Evolutionary conservation across 768 basidiomycete species (phyloP).

Genomic region (Cantharellus cinnabarinus): DNA sequence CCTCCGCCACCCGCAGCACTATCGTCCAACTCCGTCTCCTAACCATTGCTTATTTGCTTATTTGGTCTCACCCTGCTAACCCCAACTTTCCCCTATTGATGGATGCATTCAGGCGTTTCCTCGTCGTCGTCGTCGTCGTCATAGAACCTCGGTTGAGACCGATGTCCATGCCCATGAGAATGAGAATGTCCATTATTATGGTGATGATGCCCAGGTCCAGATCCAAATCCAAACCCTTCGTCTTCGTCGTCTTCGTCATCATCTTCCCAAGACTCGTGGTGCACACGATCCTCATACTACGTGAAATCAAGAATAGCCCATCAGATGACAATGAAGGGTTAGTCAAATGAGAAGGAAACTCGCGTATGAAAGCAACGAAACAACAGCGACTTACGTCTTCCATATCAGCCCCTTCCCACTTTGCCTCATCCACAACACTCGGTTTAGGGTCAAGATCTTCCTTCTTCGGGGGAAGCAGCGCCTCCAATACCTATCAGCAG

Average conservation of each 20-base stretch:
- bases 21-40: too few relatives aligned
- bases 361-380: conserved; percentile 34
- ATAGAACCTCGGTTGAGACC: neutral
- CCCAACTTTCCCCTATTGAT: neutral
- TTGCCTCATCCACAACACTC: conserved; percentile 44
- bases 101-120: conserved; percentile 5
- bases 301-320: conserved; percentile 40
- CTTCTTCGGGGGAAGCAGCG: conserved; percentile 59
- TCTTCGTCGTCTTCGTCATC: conserved; percentile 52
- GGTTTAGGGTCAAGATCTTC: conserved; percentile 50
- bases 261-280: conserved; percentile 41
- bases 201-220: neutral
- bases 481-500: conserved; percentile 28
- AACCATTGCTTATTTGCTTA: too few relatives aligned
- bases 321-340: conserved; percentile 11
- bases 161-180: neutral
- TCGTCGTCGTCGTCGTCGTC: conserved; percentile 5
- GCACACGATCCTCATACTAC: conserved; percentile 46
- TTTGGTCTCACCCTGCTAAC: too few relatives aligned
- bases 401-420: conserved; percentile 58
- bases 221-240: conserved; percentile 17
- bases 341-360: too few relatives aligned
- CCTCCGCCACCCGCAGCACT: too few relatives aligned
- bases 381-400: conserved; percentile 51
- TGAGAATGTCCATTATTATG: neutral